phyloP scores from a whole-genome alignment of 768 basidiomycete species.

The Grammothele lineata region DNA sequence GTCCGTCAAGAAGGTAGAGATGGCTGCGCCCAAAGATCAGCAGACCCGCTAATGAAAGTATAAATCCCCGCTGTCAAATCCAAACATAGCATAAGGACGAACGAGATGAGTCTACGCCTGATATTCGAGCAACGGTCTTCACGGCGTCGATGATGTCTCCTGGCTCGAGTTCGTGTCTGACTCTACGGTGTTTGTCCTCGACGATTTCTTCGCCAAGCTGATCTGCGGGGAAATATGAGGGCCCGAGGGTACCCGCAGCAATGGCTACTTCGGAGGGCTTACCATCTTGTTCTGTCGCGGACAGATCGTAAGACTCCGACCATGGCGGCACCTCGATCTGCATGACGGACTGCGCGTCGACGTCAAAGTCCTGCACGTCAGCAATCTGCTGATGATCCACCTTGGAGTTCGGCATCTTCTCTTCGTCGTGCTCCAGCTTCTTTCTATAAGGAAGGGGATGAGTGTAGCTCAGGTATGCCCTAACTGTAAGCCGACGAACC shows the following conservation, averaged over 20 bases:
- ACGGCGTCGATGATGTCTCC: conserved; percentile 89
- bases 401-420: conserved; percentile 40
- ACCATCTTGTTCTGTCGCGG: conserved; percentile 63
- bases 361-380: conserved; percentile 48
- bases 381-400: conserved; percentile 44
- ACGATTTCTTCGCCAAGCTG: conserved; percentile 71
- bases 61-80: too few relatives aligned
- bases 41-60: conserved; percentile 80
- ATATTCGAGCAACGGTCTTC: conserved; percentile 80
- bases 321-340: conserved; percentile 67
- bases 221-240: conserved; percentile 21
- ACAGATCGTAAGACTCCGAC: conserved; percentile 69
- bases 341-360: conserved; percentile 44
- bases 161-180: conserved; percentile 82
- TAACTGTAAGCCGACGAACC: conserved; percentile 56
- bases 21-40: conserved; percentile 83
- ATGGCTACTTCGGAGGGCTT: background rate
- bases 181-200: conserved; percentile 85
- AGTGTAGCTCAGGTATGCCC: background rate
- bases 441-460: conserved; percentile 49
- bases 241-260: background rate
- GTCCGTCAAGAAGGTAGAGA: conserved; percentile 86
- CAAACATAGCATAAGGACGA: too few relatives aligned
- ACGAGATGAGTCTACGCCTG: conserved; percentile 92
- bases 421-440: conserved; percentile 65